Base-by-base conservation (phyloP, 2,329 filamentous ascomycete species). In the Aspergillus caelatus region DNA sequence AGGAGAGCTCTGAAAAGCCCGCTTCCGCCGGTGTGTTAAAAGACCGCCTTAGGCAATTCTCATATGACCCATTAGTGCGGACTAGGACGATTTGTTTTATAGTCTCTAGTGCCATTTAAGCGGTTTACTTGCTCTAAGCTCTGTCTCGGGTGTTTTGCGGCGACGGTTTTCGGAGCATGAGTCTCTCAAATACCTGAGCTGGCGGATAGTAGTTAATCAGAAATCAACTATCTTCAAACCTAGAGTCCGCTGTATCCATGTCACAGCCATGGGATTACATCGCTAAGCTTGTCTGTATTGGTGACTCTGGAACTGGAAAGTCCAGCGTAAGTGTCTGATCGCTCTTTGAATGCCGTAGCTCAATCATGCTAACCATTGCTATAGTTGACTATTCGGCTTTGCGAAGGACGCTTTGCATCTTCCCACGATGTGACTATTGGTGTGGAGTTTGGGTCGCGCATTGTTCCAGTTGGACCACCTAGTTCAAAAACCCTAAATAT, bases 401-500 rank as follows among this genome's bases (percentile, higher is more conserved):
- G 94, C 83, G 94, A 97, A 85, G 94, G 94, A 72, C 92, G 94
- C 78, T 97, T 98, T 84, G 93, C 92, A 61, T 88, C 91, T 60
- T 91, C 95, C 77, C 94, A 97, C 85, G 94, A 97, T 84, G 94
- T 97, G 70, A 98, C 94, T 68, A 97, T 97, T 75, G 94, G 94
- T 70, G 94, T 97, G 67, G 94, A 98, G 78, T 97, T 97, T 78
- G 94, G 94, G 73, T 96, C 92, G 57, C 89, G 93, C 74, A 94
- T 97, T 76, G 92, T 97, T 61, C 91, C 94, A 62, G 94, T 97
- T 70, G 93, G 93, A 1, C 92, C 92, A 32, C 93, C 93, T 4
- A 90, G 93, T 32, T 88, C 86, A 32, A 82, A 87, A 68, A 79
- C 83, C 59, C 79, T 88, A 63, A 80, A 78, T 56, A 83, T 87